Evolutionary conservation across 768 basidiomycete species (phyloP), one percentile per base, ranked within the genome.

Genomic region (Leccinum barrowsii): DNA sequence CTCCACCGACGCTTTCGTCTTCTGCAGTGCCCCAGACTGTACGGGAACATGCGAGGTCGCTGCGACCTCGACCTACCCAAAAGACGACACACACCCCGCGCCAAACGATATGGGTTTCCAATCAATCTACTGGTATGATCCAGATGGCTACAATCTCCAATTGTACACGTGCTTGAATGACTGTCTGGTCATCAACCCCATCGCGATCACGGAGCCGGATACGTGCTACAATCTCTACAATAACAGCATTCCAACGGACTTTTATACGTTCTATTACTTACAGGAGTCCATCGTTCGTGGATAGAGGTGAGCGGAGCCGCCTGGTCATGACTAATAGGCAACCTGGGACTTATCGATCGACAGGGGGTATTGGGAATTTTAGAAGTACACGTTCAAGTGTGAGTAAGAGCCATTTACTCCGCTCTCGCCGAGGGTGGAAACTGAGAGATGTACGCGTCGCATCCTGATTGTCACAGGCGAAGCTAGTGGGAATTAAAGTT

Each of bases 1-100:
- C 4, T 17, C 44, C n/a, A 12, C 2, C 8, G 56, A 24, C 28
- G 56, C 42, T 13, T 47, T 54, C 51, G 8, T 53, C 52, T 34
- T 47, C 7, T 55, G 52, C 8, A 57, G 44, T 19, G 52, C 52
- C 44, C 52, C 40, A 15, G 56, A 55, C 24, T 57, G 56, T 32
- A 35, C 54, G 21, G 46, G 54, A 21, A 55, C 54, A 5, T 55
- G 54, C 17, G 54, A 34, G 22, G 46, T 22, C 32, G 28, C 32
- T 21, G 44, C 22, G 1, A 13, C 34, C 32, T 52, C 50, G 28
- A 30, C 50, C n/a, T 28, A 19, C 50, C 50, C 50, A 28, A 2
- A 13, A 5, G 51, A 35, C 22, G 51, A 30, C 12, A 50, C 50
- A 12, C 50, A 50, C 28, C 3, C 2, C n/a, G 51, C 51, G 13